Percentiles rank a stretch among this genome's conserved stretches.
phyloP scores from a whole-genome alignment of 2,329 filamentous ascomycete genomes.

The Monilinia laxa region DNA sequence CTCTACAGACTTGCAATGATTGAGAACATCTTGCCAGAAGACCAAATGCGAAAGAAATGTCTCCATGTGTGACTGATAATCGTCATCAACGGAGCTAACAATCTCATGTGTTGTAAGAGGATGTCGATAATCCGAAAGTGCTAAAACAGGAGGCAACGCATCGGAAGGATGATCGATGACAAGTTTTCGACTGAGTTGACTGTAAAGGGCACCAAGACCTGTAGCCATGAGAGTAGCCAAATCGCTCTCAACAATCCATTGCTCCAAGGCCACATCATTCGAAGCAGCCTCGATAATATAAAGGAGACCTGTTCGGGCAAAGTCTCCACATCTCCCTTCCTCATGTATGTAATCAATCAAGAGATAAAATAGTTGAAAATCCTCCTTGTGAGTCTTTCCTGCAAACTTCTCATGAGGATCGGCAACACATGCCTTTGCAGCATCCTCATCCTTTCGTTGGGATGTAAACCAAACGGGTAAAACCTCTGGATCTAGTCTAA shows the following conservation, averaged over 20 bases:
- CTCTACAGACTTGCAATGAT: constrained; percentile 89
- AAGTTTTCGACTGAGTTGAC: constrained; percentile 70
- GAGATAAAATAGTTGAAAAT: constrained; percentile 94
- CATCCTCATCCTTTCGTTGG: constrained; percentile 41
- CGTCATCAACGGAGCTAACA: constrained; percentile 68
- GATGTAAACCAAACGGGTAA: constrained; percentile 88
- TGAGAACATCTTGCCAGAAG: constrained; percentile 97
- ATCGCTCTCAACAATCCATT: constrained; percentile 97
- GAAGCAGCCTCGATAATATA: constrained; percentile 96
- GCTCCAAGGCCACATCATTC: constrained; percentile 76
- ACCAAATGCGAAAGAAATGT: constrained; percentile 92
- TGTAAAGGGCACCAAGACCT: constrained; percentile 75
- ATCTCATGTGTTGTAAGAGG: constrained; percentile 68
- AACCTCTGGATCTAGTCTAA: constrained; percentile 82
- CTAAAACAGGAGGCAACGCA: constrained; percentile 77
- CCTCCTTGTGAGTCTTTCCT: constrained; percentile 81
- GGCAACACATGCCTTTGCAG: constrained; percentile 40
- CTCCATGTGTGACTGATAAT: constrained; percentile 82
- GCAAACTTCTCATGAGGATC: constrained; percentile 68
- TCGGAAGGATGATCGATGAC: constrained; percentile 75
- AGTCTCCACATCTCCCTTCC: constrained; percentile 91
- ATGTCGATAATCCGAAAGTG: constrained; percentile 84
- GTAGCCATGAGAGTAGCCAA: constrained; percentile 96
- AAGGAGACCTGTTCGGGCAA: constrained; percentile 87
- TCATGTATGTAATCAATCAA: constrained; percentile 96